Base-by-base conservation (phyloP, 371 early-diverging fungal genomes). In the Syncephalastrum racemosum region DNA sequence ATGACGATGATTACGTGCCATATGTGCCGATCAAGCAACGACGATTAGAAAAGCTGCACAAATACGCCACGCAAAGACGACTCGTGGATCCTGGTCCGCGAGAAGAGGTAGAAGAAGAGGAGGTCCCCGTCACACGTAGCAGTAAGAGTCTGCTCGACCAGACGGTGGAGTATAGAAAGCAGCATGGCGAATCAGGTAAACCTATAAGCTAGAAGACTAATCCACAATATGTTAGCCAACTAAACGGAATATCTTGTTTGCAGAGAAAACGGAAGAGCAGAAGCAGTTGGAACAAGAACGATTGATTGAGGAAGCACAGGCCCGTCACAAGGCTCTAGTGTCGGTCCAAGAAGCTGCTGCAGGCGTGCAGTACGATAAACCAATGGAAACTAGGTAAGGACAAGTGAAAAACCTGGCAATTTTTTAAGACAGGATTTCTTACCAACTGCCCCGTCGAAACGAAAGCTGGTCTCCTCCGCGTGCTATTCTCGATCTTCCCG, bases 261-360 rank as follows among this genome's bases (percentile, higher is more conserved):
- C 72, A 62, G 85, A 81, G 45, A 92, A 90, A 67, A 85, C 94
- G 1, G 94, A 90, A 24, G 77, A 84, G 25, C 89, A 96, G 66
- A 90, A 88, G 63, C 82, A 84, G 31, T 54, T 90, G 12, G 96
- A 95, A 48, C 86, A 94, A 64, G 95, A 95, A 69, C 69, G 75
- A 56, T 82, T 84, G 55, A 86, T 97, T 56, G 81, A 95, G 63
- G 85, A 88, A 58, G 94, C 93, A 0, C 90, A 94, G 45, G 77
- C 90, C 6, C 80, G 84, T 44, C 79, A 87, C 59, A 94, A 92
- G 57, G 86, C 88, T 41, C 71, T 96, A 42, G 86, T 90, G 3
- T 93, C 94, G 14, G 94, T 85, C 20, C 82, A 84, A 54, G 96
- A 96, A 69, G 80, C 94, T 40, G 96, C 96, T 1, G 74, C 88